phyloP scores from a whole-genome alignment of 139 green algal species.

The Micromonas pusilla region DNA sequence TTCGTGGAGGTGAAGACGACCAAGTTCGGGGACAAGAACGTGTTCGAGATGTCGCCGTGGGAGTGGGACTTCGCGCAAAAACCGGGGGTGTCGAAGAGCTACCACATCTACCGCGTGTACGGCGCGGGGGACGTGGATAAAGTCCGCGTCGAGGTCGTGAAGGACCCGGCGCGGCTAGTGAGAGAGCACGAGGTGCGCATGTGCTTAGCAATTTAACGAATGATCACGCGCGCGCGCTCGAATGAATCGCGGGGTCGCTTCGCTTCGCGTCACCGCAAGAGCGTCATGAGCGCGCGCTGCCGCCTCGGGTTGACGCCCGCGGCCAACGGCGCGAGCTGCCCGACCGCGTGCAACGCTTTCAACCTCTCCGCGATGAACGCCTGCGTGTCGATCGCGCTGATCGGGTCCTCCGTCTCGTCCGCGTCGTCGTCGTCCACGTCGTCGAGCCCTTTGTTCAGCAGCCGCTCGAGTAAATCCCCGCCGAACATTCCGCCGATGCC shows the following conservation, averaged over 20 bases:
- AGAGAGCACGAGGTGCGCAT: slow-evolving; percentile 6
- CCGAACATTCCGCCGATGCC: background rate
- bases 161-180: background rate
- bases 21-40: slow-evolving; percentile 12
- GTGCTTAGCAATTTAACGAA: slow-evolving; percentile 1
- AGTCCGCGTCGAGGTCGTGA: background rate
- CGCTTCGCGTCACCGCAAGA: background rate
- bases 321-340: background rate
- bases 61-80: slow-evolving; percentile 32
- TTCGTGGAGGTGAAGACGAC: slow-evolving; percentile 32
- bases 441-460: background rate
- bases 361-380: background rate
- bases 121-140: background rate
- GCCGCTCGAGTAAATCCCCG: slow-evolving; percentile 9
- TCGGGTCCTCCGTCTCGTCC: slow-evolving; percentile 17
- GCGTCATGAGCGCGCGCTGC: background rate
- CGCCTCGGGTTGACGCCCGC: background rate
- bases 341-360: background rate
- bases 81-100: background rate
- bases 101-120: slow-evolving; percentile 25
- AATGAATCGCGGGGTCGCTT: too few relatives aligned
- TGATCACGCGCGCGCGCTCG: too few relatives aligned
- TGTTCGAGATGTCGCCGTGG: slow-evolving; percentile 27
- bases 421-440: slow-evolving; percentile 2
- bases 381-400: slow-evolving; percentile 11